A percentile compares a stretch with the other conserved stretches of the same genome.
These are phyloP conservation scores for Hippophae tibetana DNA, from an alignment of 306 rosid species.

Conservation along the genomic window DNA sequence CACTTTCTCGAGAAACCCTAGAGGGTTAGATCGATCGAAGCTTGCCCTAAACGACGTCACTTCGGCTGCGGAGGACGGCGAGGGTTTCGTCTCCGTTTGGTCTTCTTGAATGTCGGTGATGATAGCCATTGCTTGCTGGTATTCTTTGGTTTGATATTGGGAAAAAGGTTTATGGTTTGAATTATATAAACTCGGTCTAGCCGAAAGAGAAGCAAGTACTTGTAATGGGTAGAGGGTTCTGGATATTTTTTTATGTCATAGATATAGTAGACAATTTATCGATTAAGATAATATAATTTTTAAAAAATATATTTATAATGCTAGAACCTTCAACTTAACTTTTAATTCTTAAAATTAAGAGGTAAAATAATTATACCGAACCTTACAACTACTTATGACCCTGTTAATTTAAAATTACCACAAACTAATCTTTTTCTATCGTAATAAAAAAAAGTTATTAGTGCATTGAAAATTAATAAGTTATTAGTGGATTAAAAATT, in stretches of 20 bases:
- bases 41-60: conserved; percentile 33
- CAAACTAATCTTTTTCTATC: too few relatives aligned
- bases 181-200: neutral
- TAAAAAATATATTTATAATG: too few relatives aligned
- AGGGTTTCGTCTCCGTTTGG: conserved; percentile 12
- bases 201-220: neutral
- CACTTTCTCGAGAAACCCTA: conserved; percentile 41
- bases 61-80: conserved; percentile 15
- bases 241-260: neutral
- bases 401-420: too few relatives aligned
- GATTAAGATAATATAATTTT: too few relatives aligned
- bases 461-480: too few relatives aligned
- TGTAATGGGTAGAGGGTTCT: neutral
- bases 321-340: too few relatives aligned
- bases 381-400: too few relatives aligned
- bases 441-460: too few relatives aligned
- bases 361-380: too few relatives aligned
- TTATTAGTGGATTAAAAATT: too few relatives aligned
- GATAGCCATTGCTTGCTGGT: conserved; percentile 49
- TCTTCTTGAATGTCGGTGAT: conserved; percentile 59
- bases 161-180: neutral
- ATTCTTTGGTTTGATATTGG: neutral
- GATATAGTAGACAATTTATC: too few relatives aligned
- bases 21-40: conserved; percentile 56
- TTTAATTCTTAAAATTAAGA: too few relatives aligned